Evolutionary conservation across 306 rosid species (phyloP).

Genomic region (Rosa multiflora): DNA sequence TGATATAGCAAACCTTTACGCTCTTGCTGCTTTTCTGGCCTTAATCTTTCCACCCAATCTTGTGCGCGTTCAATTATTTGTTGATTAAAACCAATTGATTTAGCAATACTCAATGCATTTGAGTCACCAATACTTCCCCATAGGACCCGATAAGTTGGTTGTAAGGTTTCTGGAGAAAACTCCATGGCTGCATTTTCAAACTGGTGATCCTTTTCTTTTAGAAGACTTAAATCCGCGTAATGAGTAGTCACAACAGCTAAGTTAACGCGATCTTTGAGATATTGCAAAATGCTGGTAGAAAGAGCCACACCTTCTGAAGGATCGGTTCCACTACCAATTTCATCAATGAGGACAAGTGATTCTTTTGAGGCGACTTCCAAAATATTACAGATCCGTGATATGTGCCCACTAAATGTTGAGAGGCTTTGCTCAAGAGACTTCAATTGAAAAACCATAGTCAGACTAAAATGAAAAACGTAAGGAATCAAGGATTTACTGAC

Average conservation of each 20-base stretch:
- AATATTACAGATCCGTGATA: slow-evolving; percentile 65
- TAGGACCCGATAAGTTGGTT: slow-evolving; percentile 78
- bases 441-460: slow-evolving; percentile 47
- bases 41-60: slow-evolving; percentile 69
- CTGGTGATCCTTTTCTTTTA: slow-evolving; percentile 64
- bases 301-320: slow-evolving; percentile 99
- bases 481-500: slow-evolving; percentile 32
- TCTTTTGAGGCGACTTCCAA: slow-evolving; percentile 67
- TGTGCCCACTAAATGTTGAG: slow-evolving; percentile 97
- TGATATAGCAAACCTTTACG: slow-evolving; percentile 71
- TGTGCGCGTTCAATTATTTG: slow-evolving; percentile 57
- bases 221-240: slow-evolving; percentile 75
- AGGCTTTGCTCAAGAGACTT: slow-evolving; percentile 97
- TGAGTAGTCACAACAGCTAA: slow-evolving; percentile 93
- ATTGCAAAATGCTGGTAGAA: slow-evolving; percentile 81
- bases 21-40: slow-evolving; percentile 81
- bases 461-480: slow-evolving; percentile 40
- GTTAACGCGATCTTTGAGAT: slow-evolving; percentile 66
- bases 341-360: slow-evolving; percentile 91
- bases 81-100: slow-evolving; percentile 71
- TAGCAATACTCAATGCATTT: slow-evolving; percentile 85
- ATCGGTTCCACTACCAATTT: slow-evolving; percentile 96
- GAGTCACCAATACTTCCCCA: slow-evolving; percentile 95
- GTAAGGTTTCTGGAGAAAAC: slow-evolving; percentile 69
- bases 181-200: slow-evolving; percentile 97